Evolutionary conservation across 768 basidiomycete genomes (phyloP), one percentile per base, ranked within the genome.

Genomic region (Serendipita vermifera): DNA sequence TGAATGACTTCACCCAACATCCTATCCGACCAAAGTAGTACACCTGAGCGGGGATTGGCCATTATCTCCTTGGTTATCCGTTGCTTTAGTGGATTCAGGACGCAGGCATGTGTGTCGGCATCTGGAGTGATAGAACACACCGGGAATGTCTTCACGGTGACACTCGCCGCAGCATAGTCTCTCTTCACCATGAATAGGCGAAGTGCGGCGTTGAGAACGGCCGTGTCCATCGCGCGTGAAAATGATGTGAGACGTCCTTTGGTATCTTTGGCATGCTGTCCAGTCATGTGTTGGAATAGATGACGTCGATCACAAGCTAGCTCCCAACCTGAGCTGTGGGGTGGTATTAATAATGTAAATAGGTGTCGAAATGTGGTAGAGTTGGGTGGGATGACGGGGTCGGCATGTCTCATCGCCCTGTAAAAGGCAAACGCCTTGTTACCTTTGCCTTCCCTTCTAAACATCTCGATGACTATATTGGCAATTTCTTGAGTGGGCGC

Each of bases 1-100:
- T n/a, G 5, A 26, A 51, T 51, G 9, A 51, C 22, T 29, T 51
- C 46, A 15, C 46, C 46, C n/a, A 51, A 29, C 20, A 51, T 51
- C 5, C 46, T 17, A 26, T 51, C 46, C 27, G 46, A 20, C 46
- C 46, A 51, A 29, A 51, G 46, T n/a, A 22, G 15, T 29, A 29
- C 20, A 3, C 27, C 17, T 20, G 17, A 15, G n/a, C 5, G 20
- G 9, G 46, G 31, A 5, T 5, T n/a, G n/a, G 6, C 27, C 11
- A 51, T 20, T 9, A 51, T 20, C 9, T 51, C 46, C n/a, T 51
- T 7, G 15, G 24, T 29, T 15, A 51, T 51, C 15, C 29, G 46
- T 26, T 5, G 9, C 9, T 26, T 29, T 7, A 51, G 17, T 7
- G 9, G 15, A 20, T 51, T 29, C 15, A 51, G 9, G 27, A 51